These are phyloP conservation scores for Saccharomyces hybrid DNA, from an alignment of 1,139 yeast species.

Conservation along the genomic window DNA sequence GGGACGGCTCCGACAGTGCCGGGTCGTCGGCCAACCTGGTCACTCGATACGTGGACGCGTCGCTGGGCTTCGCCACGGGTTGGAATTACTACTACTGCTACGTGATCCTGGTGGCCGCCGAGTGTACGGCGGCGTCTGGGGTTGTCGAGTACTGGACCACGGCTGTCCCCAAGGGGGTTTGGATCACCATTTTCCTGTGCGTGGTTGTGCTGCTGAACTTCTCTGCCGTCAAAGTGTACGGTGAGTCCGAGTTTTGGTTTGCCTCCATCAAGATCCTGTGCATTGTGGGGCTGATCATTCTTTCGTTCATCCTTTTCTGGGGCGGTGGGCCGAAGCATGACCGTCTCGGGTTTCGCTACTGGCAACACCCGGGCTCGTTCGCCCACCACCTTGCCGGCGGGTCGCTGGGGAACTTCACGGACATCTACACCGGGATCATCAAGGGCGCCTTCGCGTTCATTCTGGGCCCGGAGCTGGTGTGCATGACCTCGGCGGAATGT, in stretches of 20 bases:
- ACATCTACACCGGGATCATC: conserved; percentile 43
- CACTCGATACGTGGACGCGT: conserved; percentile 58
- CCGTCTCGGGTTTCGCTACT: conserved; percentile 51
- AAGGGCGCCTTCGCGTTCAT: conserved; percentile 53
- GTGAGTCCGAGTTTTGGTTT: conserved; percentile 59
- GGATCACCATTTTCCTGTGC: conserved; percentile 54
- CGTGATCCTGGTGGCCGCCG: conserved; percentile 63
- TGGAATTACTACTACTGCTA: conserved; percentile 68
- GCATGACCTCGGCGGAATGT: conserved; percentile 84
- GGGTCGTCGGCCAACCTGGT: conserved; percentile 50
- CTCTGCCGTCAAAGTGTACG: conserved; percentile 59
- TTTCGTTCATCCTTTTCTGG: conserved; percentile 59
- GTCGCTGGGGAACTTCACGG: conserved; percentile 46
- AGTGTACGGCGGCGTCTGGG: conserved; percentile 64
- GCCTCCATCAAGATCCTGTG: conserved; percentile 56
- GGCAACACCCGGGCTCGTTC: conserved; percentile 64
- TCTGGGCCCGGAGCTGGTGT: conserved; percentile 63
- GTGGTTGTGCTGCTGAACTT: conserved; percentile 51
- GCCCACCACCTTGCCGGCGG: conserved; percentile 43
- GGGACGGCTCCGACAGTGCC: conserved; percentile 46
- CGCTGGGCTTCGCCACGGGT: conserved; percentile 72
- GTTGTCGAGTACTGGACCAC: conserved; percentile 56
- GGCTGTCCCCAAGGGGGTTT: conserved; percentile 25
- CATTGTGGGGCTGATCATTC: conserved; percentile 56
- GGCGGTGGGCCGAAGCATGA: conserved; percentile 62